phyloP scores from a whole-genome alignment of 1,284 basidiomycete genomes.

The Ganoderma multipileum region DNA sequence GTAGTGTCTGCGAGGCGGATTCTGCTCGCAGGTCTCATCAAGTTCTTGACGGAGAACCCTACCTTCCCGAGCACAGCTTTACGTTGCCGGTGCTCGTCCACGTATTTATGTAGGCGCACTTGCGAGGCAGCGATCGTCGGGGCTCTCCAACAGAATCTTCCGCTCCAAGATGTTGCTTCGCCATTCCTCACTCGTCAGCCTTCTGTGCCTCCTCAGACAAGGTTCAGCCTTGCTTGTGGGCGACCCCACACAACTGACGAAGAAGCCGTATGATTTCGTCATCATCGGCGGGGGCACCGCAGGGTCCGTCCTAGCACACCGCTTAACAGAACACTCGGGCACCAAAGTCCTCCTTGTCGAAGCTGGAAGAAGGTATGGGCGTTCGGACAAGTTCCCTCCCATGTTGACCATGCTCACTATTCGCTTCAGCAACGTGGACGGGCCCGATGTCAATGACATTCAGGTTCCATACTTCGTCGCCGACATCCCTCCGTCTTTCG shows the following conservation, averaged over 20 bases:
- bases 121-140: background rate
- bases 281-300: background rate
- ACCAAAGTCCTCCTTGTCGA: background rate
- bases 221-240: background rate
- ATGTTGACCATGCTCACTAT: background rate
- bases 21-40: background rate
- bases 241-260: background rate
- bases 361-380: background rate
- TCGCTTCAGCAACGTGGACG: background rate
- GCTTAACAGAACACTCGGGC: background rate
- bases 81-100: background rate
- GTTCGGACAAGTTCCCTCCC: background rate
- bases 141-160: background rate
- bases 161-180: background rate
- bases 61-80: background rate
- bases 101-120: background rate
- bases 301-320: background rate
- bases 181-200: background rate
- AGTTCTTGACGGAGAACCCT: background rate
- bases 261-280: constrained; percentile 2
- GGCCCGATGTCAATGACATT: background rate
- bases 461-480: background rate
- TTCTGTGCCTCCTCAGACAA: background rate
- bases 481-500: constrained; percentile 2
- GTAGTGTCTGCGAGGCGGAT: background rate